Evolutionary conservation across 148 eudicot genomes (phyloP), one percentile per base, ranked within the genome.

Genomic region (Fagopyrum tataricum): DNA sequence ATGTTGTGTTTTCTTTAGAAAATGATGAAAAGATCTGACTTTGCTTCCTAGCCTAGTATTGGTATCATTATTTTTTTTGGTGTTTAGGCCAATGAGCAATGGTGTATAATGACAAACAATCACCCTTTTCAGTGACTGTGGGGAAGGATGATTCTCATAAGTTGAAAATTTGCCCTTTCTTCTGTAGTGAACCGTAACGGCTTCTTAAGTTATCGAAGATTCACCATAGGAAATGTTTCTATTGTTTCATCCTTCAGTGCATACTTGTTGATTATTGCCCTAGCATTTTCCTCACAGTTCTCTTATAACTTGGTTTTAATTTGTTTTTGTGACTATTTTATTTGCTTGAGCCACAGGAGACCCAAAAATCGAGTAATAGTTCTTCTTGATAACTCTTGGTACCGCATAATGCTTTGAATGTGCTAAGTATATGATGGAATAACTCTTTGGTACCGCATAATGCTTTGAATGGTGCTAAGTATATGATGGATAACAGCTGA

Each of bases 291-390:
- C 41, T 26, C 67, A 61, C n/a, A 61, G 67, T 26, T 61, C 17
- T 61, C 67, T 26, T 14, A 61, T 23, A 61, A 24, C 67, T 26
- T 6, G 13, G n/a, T 24, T 61, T 26, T 61, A 24, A 24, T 26
- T 61, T 2, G 24, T 61, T 61, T 61, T 9, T 61, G 40, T 61
- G 41, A 61, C 31, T 7, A 61, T 61, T 61, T 9, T 61, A 26
- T 61, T 61, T 61, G 41, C 40, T 61, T 61, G 67, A 61, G 67
- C 67, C 39, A 24, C 67, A 61, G 40, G 67, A 61, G 67, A 26
- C 67, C 37, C 37, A 61, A 24, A 61, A 61, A 61, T 26, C 24
- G 67, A 61, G 49, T 44, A 18, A 44, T 43, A 70, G 72, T 20
- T 44, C 44, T 37, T 67, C 43, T n/a, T 62, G 26, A 41, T 15